These are phyloP conservation scores for Alnus glutinosa DNA, from an alignment of 306 rosid genomes.

Conservation along the genomic window DNA sequence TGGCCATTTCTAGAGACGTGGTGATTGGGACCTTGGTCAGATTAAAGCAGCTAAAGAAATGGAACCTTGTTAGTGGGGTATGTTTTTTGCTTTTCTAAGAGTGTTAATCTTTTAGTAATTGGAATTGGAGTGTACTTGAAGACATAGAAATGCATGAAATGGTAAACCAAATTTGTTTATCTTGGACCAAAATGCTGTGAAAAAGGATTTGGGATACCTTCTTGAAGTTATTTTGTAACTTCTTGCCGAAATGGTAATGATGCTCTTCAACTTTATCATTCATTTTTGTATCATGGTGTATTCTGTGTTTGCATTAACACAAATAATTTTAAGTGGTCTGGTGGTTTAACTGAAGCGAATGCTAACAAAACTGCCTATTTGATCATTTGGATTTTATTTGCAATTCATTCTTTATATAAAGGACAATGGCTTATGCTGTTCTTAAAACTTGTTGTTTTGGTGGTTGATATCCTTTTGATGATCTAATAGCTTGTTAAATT, in stretches of 20 bases:
- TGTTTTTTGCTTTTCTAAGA: background rate
- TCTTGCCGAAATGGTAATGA: too few relatives aligned
- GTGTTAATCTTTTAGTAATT: background rate
- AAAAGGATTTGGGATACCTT: background rate
- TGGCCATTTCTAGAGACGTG: slow-evolving; percentile 57
- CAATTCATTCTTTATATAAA: background rate
- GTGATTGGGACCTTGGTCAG: slow-evolving; percentile 85
- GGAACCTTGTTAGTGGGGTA: slow-evolving; percentile 93
- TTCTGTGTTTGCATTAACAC: background rate
- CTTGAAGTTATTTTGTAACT: too few relatives aligned
- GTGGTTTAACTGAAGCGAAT: background rate
- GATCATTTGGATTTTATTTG: background rate
- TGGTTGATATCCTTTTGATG: slow-evolving; percentile 10
- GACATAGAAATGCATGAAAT: background rate
- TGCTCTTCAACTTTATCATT: too few relatives aligned
- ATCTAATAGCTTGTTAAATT: slow-evolving; percentile 15
- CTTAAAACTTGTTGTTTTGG: background rate
- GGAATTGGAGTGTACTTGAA: background rate
- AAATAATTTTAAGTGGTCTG: background rate
- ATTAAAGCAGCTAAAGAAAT: slow-evolving; percentile 76
- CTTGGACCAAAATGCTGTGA: background rate
- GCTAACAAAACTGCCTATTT: background rate
- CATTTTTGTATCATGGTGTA: background rate
- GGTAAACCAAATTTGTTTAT: background rate
- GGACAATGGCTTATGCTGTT: background rate